Percentiles rank a stretch among this genome's conserved stretches.
phyloP scores from a whole-genome alignment of 306 rosid species.

The Trifolium pratense region DNA sequence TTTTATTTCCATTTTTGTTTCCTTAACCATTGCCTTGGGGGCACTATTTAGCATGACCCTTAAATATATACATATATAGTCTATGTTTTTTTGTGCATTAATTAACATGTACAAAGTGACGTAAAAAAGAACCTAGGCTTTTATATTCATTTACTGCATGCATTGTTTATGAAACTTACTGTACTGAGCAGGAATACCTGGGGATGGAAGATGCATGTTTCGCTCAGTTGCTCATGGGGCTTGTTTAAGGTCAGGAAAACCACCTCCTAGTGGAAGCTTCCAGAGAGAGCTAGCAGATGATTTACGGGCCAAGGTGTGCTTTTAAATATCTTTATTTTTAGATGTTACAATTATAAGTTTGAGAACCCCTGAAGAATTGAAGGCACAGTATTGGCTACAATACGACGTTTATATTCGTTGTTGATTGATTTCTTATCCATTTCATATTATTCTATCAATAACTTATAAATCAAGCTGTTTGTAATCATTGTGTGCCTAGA shows the following conservation, averaged over 20 bases:
- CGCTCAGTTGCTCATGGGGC: slow-evolving; percentile 92
- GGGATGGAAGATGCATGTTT: slow-evolving; percentile 95
- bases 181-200: slow-evolving; percentile 80
- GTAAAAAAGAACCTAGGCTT: slow-evolving; percentile 1
- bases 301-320: slow-evolving; percentile 70
- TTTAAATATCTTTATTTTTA: slow-evolving; percentile 23
- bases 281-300: slow-evolving; percentile 87
- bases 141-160: slow-evolving; percentile 14
- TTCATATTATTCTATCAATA: slow-evolving; percentile 3
- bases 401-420: slow-evolving; percentile 22
- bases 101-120: background rate
- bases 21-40: no score
- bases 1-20: no score
- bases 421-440: slow-evolving; percentile 17
- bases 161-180: slow-evolving; percentile 36
- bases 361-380: slow-evolving; percentile 18
- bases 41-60: no score
- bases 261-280: slow-evolving; percentile 67
- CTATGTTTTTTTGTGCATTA: slow-evolving; percentile 11
- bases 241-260: slow-evolving; percentile 71
- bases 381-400: background rate
- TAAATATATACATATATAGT: slow-evolving; percentile 6
- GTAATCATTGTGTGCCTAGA: slow-evolving; percentile 12
- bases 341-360: slow-evolving; percentile 16
- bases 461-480: slow-evolving; percentile 14